A percentile compares a stretch with the other conserved stretches of the same genome.
These are phyloP conservation scores for Mortierella sp. DNA, from an alignment of 371 early-diverging fungal species.

Conservation along the genomic window DNA sequence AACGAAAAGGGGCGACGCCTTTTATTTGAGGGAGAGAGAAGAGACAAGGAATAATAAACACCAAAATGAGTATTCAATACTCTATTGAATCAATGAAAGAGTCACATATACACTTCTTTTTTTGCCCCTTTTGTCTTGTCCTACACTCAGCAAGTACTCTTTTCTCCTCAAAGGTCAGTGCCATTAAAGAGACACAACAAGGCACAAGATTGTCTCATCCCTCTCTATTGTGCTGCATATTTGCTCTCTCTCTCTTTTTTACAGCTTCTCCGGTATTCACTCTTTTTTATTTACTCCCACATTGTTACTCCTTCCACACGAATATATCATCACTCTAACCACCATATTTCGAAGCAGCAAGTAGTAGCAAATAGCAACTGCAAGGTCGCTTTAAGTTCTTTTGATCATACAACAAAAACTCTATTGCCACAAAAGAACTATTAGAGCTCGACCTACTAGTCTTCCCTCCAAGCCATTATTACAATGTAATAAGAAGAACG, in stretches of 20 bases:
- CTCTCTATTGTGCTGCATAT: too few relatives aligned
- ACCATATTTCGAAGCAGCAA: too few relatives aligned
- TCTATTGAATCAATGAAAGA: neutral
- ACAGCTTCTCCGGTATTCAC: neutral
- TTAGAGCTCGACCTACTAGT: neutral
- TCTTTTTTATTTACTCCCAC: neutral
- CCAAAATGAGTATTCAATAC: neutral
- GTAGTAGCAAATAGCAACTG: too few relatives aligned
- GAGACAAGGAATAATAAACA: neutral
- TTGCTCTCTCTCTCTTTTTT: neutral
- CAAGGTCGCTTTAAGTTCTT: too few relatives aligned
- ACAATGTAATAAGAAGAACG: neutral
- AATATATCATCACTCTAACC: too few relatives aligned
- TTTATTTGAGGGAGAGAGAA: neutral
- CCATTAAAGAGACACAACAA: neutral
- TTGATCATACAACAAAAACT: neutral
- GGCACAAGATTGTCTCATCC: neutral
- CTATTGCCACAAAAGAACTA: slow-evolving; percentile 8
- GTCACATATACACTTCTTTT: neutral
- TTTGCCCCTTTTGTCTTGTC: neutral
- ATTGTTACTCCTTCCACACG: too few relatives aligned
- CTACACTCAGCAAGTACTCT: neutral
- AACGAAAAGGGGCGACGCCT: neutral
- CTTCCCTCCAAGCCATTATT: neutral
- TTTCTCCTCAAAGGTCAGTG: neutral